These are phyloP conservation scores for Apiospora malaysiana DNA, from an alignment of 2,329 filamentous ascomycete species.

Conservation along the genomic window DNA sequence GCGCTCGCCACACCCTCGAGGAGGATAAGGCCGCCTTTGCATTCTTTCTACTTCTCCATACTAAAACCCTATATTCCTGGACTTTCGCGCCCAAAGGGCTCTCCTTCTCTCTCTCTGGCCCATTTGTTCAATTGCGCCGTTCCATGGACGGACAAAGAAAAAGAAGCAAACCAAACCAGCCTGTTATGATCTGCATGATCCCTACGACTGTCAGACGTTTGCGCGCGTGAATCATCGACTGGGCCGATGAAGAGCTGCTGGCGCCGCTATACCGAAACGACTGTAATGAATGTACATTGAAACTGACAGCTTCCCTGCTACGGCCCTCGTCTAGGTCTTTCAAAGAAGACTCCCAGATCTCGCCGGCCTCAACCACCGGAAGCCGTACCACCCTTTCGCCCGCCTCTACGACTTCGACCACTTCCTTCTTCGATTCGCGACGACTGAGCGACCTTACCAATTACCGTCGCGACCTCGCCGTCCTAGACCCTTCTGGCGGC, in stretches of 20 bases:
- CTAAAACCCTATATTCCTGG: slow-evolving; percentile 22
- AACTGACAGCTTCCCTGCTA: slow-evolving; percentile 40
- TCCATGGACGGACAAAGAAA: slow-evolving; percentile 12
- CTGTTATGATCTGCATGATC: slow-evolving; percentile 8
- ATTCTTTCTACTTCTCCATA: slow-evolving; percentile 26
- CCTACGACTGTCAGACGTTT: slow-evolving; percentile 14
- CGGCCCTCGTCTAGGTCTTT: slow-evolving; percentile 38
- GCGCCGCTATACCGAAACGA: background rate
- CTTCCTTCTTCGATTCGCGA: slow-evolving; percentile 58
- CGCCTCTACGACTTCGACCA: slow-evolving; percentile 43
- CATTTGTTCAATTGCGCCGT: slow-evolving; percentile 5
- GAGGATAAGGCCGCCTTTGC: slow-evolving; percentile 13
- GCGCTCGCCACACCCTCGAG: slow-evolving; percentile 11
- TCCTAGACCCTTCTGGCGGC: slow-evolving; percentile 66
- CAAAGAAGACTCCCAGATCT: slow-evolving; percentile 52
- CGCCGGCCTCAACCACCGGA: slow-evolving; percentile 53
- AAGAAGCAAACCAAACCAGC: slow-evolving; percentile 2
- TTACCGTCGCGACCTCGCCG: slow-evolving; percentile 74
- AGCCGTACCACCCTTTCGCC: slow-evolving; percentile 50
- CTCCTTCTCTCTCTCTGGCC: background rate
- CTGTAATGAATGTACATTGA: background rate
- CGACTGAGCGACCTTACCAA: slow-evolving; percentile 68
- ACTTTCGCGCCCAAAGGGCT: slow-evolving; percentile 20
- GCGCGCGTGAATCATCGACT: slow-evolving; percentile 17
- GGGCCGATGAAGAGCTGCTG: slow-evolving; percentile 17